Conservation (phyloP, 371 early-diverging fungal species). For the Apophysomyces trapeziformis region DNA sequence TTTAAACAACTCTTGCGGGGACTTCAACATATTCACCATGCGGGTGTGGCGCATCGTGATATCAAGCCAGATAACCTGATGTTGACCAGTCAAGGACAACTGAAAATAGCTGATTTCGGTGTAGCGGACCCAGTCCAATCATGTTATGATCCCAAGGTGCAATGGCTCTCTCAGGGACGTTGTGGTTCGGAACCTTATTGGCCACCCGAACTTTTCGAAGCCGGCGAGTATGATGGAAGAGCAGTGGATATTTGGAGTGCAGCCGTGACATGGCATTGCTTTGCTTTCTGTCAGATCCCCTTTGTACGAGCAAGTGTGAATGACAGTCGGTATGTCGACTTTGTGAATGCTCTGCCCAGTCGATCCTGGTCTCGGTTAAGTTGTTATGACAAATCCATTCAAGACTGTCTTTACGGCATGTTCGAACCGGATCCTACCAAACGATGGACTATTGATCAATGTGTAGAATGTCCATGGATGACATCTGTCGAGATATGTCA, state of each 20-base stretch:
- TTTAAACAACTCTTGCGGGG: slow-evolving; percentile 73
- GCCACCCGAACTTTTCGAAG: slow-evolving; percentile 32
- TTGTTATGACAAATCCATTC: slow-evolving; percentile 33
- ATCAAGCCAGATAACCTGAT: slow-evolving; percentile 74
- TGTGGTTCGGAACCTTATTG: slow-evolving; percentile 42
- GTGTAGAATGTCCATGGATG: slow-evolving; percentile 51
- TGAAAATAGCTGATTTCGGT: slow-evolving; percentile 75
- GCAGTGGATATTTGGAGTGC: slow-evolving; percentile 41
- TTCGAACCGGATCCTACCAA: slow-evolving; percentile 48
- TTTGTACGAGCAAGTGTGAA: slow-evolving; percentile 56
- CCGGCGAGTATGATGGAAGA: slow-evolving; percentile 28
- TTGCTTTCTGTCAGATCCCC: slow-evolving; percentile 40
- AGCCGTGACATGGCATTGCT: slow-evolving; percentile 39
- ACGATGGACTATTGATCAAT: slow-evolving; percentile 51
- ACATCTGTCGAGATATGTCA: slow-evolving; percentile 41
- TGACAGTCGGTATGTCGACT: slow-evolving; percentile 71
- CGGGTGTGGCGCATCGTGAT: slow-evolving; percentile 80
- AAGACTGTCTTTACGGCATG: slow-evolving; percentile 48
- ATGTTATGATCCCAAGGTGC: slow-evolving; percentile 21
- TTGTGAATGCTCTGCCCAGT: slow-evolving; percentile 34
- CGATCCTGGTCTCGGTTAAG: slow-evolving; percentile 61
- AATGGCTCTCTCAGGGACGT: slow-evolving; percentile 21
- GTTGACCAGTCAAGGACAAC: slow-evolving; percentile 56
- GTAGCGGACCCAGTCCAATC: slow-evolving; percentile 64
- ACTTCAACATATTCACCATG: slow-evolving; percentile 70